These are phyloP conservation scores for Russula brevipes DNA, from an alignment of 768 basidiomycete species.

Conservation along the genomic window DNA sequence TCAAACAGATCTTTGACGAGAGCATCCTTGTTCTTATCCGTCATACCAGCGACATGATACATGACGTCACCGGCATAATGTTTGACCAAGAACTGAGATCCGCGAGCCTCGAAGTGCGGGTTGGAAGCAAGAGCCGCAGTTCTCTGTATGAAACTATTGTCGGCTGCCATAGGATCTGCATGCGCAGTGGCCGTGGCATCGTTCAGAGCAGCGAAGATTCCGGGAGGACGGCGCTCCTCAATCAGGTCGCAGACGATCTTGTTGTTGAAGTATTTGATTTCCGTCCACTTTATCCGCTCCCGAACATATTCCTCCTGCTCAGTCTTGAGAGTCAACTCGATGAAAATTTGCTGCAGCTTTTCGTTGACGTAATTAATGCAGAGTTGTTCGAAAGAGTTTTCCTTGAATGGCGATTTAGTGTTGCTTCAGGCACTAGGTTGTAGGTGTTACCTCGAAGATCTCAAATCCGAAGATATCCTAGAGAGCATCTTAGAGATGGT, in stretches of 20 bases:
- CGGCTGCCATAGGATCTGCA: constrained; percentile 92
- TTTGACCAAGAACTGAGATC: constrained; percentile 88
- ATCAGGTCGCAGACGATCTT: constrained; percentile 98
- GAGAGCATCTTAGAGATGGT: constrained; percentile 3
- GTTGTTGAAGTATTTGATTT: constrained; percentile 98
- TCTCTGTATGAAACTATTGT: constrained; percentile 94
- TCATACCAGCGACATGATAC: constrained; percentile 98
- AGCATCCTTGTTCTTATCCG: constrained; percentile 99
- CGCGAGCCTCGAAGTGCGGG: constrained; percentile 92
- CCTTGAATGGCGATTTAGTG: constrained; percentile 40
- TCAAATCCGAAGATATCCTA: constrained; percentile 99
- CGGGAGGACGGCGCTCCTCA: constrained; percentile 92
- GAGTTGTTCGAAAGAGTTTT: constrained; percentile 94
- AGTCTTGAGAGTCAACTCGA: constrained; percentile 96
- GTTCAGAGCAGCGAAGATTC: constrained; percentile 95
- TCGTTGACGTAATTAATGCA: constrained; percentile 99
- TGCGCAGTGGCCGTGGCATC: constrained; percentile 99
- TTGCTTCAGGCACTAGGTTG: background rate
- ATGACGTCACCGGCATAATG: constrained; percentile 99
- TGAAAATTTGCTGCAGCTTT: constrained; percentile 99
- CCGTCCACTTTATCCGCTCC: constrained; percentile 99
- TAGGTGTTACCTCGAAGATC: constrained; percentile 74
- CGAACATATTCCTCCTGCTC: constrained; percentile 99
- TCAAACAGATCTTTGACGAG: constrained; percentile 93
- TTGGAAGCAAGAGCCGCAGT: constrained; percentile 76